Percentiles rank a stretch among this genome's conserved stretches.
phyloP scores from a whole-genome alignment of 176 grass and related monocot species.

The Saccharum officinarum region DNA sequence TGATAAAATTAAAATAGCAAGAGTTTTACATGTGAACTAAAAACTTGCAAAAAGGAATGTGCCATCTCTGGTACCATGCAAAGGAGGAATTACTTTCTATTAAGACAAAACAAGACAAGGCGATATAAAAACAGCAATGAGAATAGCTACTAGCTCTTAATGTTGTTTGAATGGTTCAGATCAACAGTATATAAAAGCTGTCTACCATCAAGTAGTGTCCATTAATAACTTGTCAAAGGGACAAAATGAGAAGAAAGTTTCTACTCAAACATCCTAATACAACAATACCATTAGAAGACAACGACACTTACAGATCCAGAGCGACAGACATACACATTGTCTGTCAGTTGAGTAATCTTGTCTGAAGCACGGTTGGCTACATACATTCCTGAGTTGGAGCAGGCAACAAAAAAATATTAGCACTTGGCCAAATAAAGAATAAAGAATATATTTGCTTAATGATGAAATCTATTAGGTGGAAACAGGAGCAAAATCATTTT shows the following conservation, averaged over 20 bases:
- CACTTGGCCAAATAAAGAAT: not conserved
- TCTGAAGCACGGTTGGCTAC: constrained; percentile 87
- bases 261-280: not conserved
- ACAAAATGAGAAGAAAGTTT: not conserved
- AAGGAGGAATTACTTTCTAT: not conserved
- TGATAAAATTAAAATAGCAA: constrained; percentile 19
- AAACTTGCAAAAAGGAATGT: not conserved
- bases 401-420: constrained; percentile 5
- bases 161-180: not conserved
- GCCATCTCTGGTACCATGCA: not conserved
- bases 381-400: constrained; percentile 68
- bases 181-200: not conserved
- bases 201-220: not conserved
- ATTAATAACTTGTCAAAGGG: constrained; percentile 4
- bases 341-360: constrained; percentile 84
- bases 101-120: not conserved
- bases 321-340: constrained; percentile 89
- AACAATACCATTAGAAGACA: not conserved
- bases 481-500: not conserved
- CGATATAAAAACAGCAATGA: not conserved
- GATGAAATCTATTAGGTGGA: not conserved
- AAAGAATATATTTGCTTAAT: not conserved
- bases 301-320: constrained; percentile 85
- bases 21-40: not conserved
- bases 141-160: not conserved